Evolutionary conservation across 2,329 filamentous ascomycete genomes (phyloP), one percentile per base, ranked within the genome.

Genomic region (Penicillium verrucosum): DNA sequence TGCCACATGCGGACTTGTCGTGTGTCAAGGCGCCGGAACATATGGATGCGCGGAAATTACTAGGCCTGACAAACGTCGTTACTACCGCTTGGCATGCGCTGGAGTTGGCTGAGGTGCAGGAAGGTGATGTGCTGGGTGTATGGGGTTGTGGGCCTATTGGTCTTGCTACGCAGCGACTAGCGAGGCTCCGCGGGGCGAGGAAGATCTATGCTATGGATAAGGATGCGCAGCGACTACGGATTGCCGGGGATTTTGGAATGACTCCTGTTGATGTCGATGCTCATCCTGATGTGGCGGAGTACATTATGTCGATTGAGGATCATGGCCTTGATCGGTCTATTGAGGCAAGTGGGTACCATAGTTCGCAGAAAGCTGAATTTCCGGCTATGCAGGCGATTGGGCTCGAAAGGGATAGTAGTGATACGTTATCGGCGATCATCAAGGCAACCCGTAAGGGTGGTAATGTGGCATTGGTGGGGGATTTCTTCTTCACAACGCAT

Each of bases 151-250:
- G 70, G 11, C 65, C 69, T 1, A 62, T 72, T 10, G 70, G 70
- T 1, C 63, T 72, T 5, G 69, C 68, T 0, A 64, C 68, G 34
- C 68, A 70, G 54, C 60, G 63, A 18, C 60, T 73, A 12, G 61
- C 70, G 18, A 64, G 58, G 50, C 41, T 72, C 5, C 65, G 68
- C 18, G 71, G 70, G 2, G 71, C 70, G 16, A 63, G 57, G 29
- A 70, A 65, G 51, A 64, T 74, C 1, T 73, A 71, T 56, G 72
- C 66, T 9, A 58, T 74, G 18, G 72, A 75, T 59, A 68, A 66
- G 23, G 70, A 73, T 52, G 51, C 61, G 3, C 38, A 65, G 14
- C 65, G 72, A 18, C 60, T 73, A 11, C 47, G 51, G 21, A 58
- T 72, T 12, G 71, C 71, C 2, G 58, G 66, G 52, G 57, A 55